Base-by-base conservation (phyloP, 495 filamentous ascomycete genomes). In the Daldinia vernicosa region DNA sequence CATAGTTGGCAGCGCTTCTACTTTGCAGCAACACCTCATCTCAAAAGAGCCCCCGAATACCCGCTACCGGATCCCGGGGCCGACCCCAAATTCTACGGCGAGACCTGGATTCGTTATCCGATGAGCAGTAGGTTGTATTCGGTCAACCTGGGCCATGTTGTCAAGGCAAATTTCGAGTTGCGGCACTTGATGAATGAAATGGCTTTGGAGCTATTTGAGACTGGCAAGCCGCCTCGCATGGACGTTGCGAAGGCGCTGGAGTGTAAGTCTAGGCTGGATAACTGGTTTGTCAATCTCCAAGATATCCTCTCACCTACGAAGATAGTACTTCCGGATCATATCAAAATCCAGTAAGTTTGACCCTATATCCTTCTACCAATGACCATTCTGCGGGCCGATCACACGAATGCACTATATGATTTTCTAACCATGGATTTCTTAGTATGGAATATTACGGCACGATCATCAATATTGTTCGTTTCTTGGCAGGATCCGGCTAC, bases 71-170 rank as follows among this genome's bases (percentile, higher is more conserved):
- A 79, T 45, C 79, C 79, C 0, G 7, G 43, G 6, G n/a, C 63
- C 15, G 59, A 78, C 35, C 69, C 76, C 0, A 12, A 75, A 14
- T 83, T 72, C 66, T 83, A 80, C 56, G 78, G 80, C n/a, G 80
- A 81, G 68, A 72, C 73, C 8, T 80, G 76, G 76, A 60, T 83
- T 17, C 74, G 57, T 14, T 83, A 81, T 54, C 80, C 81, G 15
- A 27, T 68, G 28, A 69, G 67, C 43, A 66, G 72, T 22, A 61
- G 63, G 6, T 50, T 68, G 8, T 61, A 74, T 17, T 74, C 79
- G 0, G 70, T 66, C 0, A 52, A 75, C 43, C 72, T 80, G 58
- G 77, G 75, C 6, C 52, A 56, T 39, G 32, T 74, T 1, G 71
- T 77, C 57, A 78, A 78, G 60, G 70, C 79, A 8, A 79, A 79